Evolutionary conservation across 768 basidiomycete species (phyloP).

Genomic region (Chiua virens): DNA sequence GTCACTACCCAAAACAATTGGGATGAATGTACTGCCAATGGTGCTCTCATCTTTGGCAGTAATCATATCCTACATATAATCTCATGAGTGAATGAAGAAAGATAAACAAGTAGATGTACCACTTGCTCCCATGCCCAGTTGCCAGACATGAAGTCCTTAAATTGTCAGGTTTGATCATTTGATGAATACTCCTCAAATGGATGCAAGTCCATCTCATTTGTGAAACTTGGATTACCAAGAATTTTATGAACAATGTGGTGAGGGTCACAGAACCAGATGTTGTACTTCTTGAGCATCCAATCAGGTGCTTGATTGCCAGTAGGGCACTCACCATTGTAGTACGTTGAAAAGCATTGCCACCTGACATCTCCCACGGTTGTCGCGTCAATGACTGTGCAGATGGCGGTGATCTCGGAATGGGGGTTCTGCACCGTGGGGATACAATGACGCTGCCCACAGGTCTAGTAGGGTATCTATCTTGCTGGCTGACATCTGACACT

Average conservation of each 20-base stretch:
- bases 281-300: slow-evolving; percentile 28
- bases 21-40: too few species aligned
- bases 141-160: neutral
- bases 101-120: too few species aligned
- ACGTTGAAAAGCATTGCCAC: slow-evolving; percentile 27
- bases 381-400: slow-evolving; percentile 27
- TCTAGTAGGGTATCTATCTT: slow-evolving; percentile 18
- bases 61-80: too few species aligned
- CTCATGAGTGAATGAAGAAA: too few species aligned
- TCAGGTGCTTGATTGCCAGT: slow-evolving; percentile 5
- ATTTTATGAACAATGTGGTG: slow-evolving; percentile 16
- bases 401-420: slow-evolving; percentile 28
- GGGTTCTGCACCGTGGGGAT: slow-evolving; percentile 4
- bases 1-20: too few species aligned
- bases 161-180: slow-evolving; percentile 5
- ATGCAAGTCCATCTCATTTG: slow-evolving; percentile 15
- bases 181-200: slow-evolving; percentile 15
- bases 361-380: slow-evolving; percentile 26
- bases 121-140: neutral
- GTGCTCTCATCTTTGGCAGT: too few species aligned
- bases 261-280: slow-evolving; percentile 29
- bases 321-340: slow-evolving; percentile 17
- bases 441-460: slow-evolving; percentile 17
- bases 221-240: slow-evolving; percentile 24
- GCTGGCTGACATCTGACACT: slow-evolving; percentile 20